Evolutionary conservation across 2,329 filamentous ascomycete species (phyloP).

Genomic region (Nemania serpens): DNA sequence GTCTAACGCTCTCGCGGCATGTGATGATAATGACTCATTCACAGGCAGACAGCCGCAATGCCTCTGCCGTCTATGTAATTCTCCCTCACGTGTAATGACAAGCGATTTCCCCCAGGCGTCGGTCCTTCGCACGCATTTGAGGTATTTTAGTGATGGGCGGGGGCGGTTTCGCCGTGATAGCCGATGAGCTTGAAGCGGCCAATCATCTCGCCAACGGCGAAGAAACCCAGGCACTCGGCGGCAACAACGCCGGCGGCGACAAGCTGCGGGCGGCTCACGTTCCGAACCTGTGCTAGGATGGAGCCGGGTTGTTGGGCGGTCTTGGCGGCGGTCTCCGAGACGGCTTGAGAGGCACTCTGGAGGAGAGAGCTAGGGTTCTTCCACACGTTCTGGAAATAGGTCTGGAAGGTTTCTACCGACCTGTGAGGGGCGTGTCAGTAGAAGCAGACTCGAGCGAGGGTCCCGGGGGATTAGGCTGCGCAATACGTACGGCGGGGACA

Average conservation of each 20-base stretch:
- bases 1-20: conserved; percentile 16
- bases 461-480: neutral
- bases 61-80: conserved; percentile 27
- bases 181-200: conserved; percentile 94
- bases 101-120: conserved; percentile 14
- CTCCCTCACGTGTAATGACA: conserved; percentile 32
- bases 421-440: conserved; percentile 51
- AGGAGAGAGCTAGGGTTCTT: conserved; percentile 70
- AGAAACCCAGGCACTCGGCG: conserved; percentile 93
- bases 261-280: conserved; percentile 72
- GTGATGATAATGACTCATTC: conserved; percentile 14
- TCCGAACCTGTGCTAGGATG: conserved; percentile 59
- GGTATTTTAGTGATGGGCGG: conserved; percentile 60
- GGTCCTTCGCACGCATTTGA: conserved; percentile 23
- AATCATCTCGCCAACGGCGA: conserved; percentile 96
- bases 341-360: conserved; percentile 49
- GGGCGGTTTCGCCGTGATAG: conserved; percentile 73
- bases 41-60: conserved; percentile 15
- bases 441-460: neutral
- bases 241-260: conserved; percentile 74
- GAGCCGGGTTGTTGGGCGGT: conserved; percentile 51
- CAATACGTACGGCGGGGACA: conserved; percentile 89
- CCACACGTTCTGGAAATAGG: conserved; percentile 77
- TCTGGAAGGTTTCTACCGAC: conserved; percentile 79
- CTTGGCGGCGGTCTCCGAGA: conserved; percentile 50